Evolutionary conservation across 2,329 filamentous ascomycete species (phyloP).

Genomic region (Alternaria longipes): DNA sequence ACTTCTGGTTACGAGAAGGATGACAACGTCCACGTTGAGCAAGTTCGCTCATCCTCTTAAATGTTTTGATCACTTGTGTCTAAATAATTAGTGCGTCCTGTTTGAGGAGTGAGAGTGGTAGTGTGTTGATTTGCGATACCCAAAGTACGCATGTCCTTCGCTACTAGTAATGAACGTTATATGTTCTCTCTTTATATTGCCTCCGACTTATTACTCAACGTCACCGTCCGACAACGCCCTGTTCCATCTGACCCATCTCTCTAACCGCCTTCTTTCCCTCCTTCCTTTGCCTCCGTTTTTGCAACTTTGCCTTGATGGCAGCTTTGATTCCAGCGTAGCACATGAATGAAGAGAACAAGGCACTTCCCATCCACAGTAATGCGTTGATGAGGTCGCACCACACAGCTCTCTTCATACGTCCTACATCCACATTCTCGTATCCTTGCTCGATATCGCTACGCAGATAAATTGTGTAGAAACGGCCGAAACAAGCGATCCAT

Average conservation of each 20-base stretch:
- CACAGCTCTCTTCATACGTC: slow-evolving; percentile 31
- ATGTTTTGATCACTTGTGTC: slow-evolving; percentile 1
- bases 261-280: neutral
- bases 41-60: slow-evolving; percentile 16
- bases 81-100: slow-evolving; percentile 4
- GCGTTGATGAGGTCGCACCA: slow-evolving; percentile 38
- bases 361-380: slow-evolving; percentile 34
- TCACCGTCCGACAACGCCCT: slow-evolving; percentile 1
- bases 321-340: slow-evolving; percentile 35
- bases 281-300: slow-evolving; percentile 11
- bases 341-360: slow-evolving; percentile 36
- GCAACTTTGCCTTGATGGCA: slow-evolving; percentile 22
- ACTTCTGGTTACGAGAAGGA: slow-evolving; percentile 40
- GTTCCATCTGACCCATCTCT: slow-evolving; percentile 19
- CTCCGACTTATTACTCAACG: neutral
- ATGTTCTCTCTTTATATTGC: neutral
- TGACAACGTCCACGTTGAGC: slow-evolving; percentile 27
- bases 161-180: slow-evolving; percentile 11
- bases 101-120: neutral
- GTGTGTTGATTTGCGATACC: slow-evolving; percentile 12
- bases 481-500: slow-evolving; percentile 35
- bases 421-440: slow-evolving; percentile 20
- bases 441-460: neutral
- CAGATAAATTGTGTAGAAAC: slow-evolving; percentile 30
- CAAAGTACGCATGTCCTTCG: slow-evolving; percentile 2